These are phyloP conservation scores for Lepraria neglecta DNA, from an alignment of 495 filamentous ascomycete genomes.

Conservation along the genomic window DNA sequence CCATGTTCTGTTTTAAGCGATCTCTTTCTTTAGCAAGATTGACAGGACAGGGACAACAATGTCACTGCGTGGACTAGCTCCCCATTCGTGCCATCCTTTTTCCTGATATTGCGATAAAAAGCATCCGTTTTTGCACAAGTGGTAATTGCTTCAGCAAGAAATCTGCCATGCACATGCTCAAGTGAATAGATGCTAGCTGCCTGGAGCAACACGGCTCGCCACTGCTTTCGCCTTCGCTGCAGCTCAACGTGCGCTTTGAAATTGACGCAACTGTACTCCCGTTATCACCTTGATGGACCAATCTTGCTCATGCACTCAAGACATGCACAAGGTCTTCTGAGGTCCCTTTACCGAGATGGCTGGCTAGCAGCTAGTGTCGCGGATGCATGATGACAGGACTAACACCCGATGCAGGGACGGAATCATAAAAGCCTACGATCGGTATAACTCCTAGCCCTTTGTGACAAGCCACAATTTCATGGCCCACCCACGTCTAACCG, in stretches of 20 bases:
- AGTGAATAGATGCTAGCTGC: too few relatives aligned
- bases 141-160: too few relatives aligned
- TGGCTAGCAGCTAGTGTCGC: not conserved
- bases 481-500: not conserved
- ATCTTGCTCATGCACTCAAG: not conserved
- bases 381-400: slow-evolving; percentile 7
- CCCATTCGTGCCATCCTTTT: too few relatives aligned
- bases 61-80: too few relatives aligned
- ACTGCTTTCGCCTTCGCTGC: too few relatives aligned
- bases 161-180: too few relatives aligned
- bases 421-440: not conserved
- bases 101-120: too few relatives aligned
- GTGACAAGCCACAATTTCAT: not conserved
- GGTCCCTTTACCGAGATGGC: not conserved
- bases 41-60: too few relatives aligned
- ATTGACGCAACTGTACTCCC: not conserved
- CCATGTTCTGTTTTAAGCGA: too few relatives aligned
- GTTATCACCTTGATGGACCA: not conserved
- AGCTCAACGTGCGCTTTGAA: not conserved
- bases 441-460: not conserved
- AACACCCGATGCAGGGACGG: slow-evolving; percentile 1
- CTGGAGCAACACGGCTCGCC: too few relatives aligned
- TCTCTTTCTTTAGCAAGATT: too few relatives aligned
- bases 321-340: not conserved
- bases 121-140: too few relatives aligned